Conservation (phyloP, 202 grass and related monocot species). For the Elaeis oleifera region DNA sequence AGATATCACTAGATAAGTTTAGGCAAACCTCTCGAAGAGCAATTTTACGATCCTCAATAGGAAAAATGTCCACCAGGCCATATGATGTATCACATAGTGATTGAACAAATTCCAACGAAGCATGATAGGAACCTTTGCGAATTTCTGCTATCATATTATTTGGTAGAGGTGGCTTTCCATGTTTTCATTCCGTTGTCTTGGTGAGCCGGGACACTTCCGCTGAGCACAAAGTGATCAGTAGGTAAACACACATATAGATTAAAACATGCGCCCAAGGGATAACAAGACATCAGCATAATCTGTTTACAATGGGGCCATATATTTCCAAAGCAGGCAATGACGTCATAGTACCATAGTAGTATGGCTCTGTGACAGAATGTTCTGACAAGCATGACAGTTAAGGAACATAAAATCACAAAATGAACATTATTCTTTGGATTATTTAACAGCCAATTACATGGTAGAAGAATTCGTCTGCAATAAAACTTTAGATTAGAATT, state of each 20-base stretch:
- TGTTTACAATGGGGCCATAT: too few species aligned
- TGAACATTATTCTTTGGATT: too few species aligned
- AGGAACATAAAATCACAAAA: too few species aligned
- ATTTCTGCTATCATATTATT: slow-evolving; percentile 68
- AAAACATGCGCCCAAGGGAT: background rate
- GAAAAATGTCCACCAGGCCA: slow-evolving; percentile 92
- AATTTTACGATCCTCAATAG: slow-evolving; percentile 93
- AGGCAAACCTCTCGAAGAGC: slow-evolving; percentile 67
- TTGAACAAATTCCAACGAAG: slow-evolving; percentile 93
- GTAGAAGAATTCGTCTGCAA: too few species aligned
- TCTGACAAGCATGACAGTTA: too few species aligned
- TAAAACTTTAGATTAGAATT: too few species aligned
- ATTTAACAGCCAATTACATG: too few species aligned
- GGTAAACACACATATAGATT: slow-evolving; percentile 1
- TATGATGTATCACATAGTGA: slow-evolving; percentile 96
- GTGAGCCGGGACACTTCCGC: slow-evolving; percentile 59
- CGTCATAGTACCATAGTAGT: too few species aligned
- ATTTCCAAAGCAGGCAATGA: too few species aligned
- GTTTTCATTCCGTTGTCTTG: slow-evolving; percentile 45
- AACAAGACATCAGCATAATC: background rate
- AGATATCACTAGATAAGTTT: slow-evolving; percentile 3
- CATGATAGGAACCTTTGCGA: slow-evolving; percentile 91
- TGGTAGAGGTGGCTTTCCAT: slow-evolving; percentile 87
- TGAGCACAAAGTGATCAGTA: slow-evolving; percentile 21
- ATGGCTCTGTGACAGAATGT: too few species aligned